phyloP scores from a whole-genome alignment of 768 basidiomycete genomes.

The Tylopilus intermedius region DNA sequence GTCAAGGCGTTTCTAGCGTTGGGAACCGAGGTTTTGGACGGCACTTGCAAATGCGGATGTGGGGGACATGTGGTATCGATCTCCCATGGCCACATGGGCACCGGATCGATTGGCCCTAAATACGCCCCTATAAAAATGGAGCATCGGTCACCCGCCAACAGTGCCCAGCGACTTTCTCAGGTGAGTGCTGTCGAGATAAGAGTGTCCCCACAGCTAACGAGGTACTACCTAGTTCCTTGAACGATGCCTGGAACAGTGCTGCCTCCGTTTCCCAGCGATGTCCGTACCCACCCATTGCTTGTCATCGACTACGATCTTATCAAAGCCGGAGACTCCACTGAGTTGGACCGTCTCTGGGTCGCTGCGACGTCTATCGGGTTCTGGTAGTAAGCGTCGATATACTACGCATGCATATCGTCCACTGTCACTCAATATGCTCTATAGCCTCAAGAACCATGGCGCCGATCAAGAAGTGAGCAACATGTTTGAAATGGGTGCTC shows the following conservation, averaged over 20 bases:
- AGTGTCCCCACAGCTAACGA: not conserved
- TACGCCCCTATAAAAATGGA: not conserved
- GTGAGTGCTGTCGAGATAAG: not conserved
- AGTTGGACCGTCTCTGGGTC: conserved; percentile 42
- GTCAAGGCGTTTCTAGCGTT: too few relatives aligned
- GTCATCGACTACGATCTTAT: conserved; percentile 42
- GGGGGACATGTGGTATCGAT: too few relatives aligned
- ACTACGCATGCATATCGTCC: not conserved
- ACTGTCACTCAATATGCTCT: not conserved
- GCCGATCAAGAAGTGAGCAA: conserved; percentile 31
- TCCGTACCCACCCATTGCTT: conserved; percentile 41
- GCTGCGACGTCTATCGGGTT: conserved; percentile 48
- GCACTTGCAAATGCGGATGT: too few relatives aligned
- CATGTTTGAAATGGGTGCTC: conserved; percentile 42
- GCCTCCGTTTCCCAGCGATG: conserved; percentile 43
- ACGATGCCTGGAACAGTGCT: conserved; percentile 31
- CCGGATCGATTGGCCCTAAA: not conserved
- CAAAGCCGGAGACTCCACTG: conserved; percentile 30
- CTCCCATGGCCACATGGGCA: not conserved
- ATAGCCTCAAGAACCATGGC: conserved; percentile 42
- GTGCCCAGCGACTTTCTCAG: not conserved
- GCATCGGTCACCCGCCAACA: not conserved
- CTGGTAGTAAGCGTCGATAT: conserved; percentile 43
- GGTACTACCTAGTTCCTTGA: not conserved
- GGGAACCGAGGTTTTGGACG: too few relatives aligned